Evolutionary conservation across 108 stramenopile genomes (phyloP), one percentile per base, ranked within the genome.

Genomic region (Hondaea fermentalgiana): DNA sequence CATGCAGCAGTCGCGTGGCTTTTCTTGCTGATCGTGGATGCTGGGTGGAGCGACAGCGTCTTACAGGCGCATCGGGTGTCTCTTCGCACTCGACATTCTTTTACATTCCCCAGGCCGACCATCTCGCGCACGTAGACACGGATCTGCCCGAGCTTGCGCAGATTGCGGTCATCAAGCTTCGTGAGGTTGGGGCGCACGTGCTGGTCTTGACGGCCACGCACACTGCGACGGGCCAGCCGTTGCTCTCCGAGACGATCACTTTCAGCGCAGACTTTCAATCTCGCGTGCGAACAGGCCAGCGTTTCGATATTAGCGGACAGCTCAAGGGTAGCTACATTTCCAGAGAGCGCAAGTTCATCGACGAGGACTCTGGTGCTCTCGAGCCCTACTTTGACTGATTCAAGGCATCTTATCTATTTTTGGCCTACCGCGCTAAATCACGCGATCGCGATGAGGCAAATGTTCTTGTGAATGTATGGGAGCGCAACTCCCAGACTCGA

Each of bases 311-410:
- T 23, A 47, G 28, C 49, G 76, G 76, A 43, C 49, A 83, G 51
- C 51, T 83, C 51, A 47, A 53, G 45, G 76, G 49, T 6, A 83
- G 76, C 76, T 83, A 83, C 76, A 53, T 83, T 25, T 47, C 76
- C 6, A 43, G 51, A 14, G 76, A 83, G 51, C 45, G 51, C 25
- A 83, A 83, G 51, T 83, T 53, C 51, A 23, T 83, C 28, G 76
- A 83, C 76, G 76, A 83, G 76, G 76, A 83, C 76, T 53, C 76
- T 6, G 76, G 76, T 6, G 76, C 76, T 6, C 44, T 83, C 28
- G 76, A 83, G 76, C 76, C 76, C 3, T 59, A 59, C 59, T n/a
- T n/a, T 59, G 1, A n/a, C 59, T 19, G n/a, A 19, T 59, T n/a
- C 21, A 59, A 2, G 35, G 35, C 35, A 35, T 35, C 35, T 35